Evolutionary conservation across 2,329 filamentous ascomycete genomes (phyloP), one percentile per base, ranked within the genome.

Genomic region (Bipolaris sorokiniana): DNA sequence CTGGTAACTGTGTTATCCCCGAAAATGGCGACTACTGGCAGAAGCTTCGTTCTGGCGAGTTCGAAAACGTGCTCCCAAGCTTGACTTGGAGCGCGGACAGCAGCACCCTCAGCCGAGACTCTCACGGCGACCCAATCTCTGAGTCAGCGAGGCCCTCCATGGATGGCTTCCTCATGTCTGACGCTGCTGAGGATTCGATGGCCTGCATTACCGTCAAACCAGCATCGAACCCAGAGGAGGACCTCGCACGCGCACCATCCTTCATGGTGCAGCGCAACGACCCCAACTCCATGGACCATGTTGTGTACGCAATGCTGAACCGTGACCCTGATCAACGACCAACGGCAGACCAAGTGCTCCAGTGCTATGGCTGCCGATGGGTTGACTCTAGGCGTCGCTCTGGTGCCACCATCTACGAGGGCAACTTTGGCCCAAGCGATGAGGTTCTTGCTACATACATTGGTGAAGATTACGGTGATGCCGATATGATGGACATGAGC

Each of bases 321-420:
- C 90, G 91, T 5, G 82, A 90, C 46, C 91, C 93, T 0, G 77
- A 80, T 11, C 81, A 88, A 48, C 90, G 95, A 51, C 95, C 94
- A 4, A 85, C 84, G 1, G 85, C 92, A 22, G 83, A 89, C 50
- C 85, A 96, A 62, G 79, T 99, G 10, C 84, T 97, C 45, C 79
- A 84, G 44, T 84, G 88, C 1, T 86, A 88, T 47, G 91, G 92
- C 22, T 84, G 97, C 50, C 84, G 84, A 59, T 99, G 95, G 90
- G 89, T 96, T 31, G 85, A 88, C 52, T 80, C 82, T 48, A 88
- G 92, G 61, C 88, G 92, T 53, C 88, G 90, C 53, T 91, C 92
- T 10, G 91, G 92, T 42, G 95, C 95, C n/a, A 97, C 92, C 0
- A 88, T 99, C 51, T 99, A 90, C 68, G 95, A 99, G 79, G 95